Percentiles rank a stretch among this genome's conserved stretches.
Evolutionary conservation across 1,284 basidiomycete species (phyloP).

Genomic region (Chiua sp.): DNA sequence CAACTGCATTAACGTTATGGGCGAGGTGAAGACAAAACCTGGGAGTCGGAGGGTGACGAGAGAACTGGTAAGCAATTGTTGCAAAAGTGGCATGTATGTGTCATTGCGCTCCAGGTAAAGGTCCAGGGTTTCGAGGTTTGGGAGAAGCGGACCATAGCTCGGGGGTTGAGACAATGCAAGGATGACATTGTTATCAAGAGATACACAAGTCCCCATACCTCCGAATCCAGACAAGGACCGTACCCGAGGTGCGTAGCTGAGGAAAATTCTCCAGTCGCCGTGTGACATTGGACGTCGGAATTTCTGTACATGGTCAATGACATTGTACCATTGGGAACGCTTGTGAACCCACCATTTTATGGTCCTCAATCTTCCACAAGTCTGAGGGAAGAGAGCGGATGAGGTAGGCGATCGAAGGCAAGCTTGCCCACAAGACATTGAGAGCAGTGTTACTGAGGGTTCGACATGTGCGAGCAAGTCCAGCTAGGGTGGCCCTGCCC

Average conservation of each 20-base stretch:
- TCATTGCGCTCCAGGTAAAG: no score
- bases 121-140: no score
- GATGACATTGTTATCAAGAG: no score
- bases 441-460: constrained; percentile 26
- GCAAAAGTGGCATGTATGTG: no score
- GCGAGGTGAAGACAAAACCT: no score
- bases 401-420: constrained; percentile 26
- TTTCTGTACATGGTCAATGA: constrained; percentile 18
- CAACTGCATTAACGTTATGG: no score
- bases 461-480: constrained; percentile 32
- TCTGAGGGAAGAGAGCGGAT: constrained; percentile 31
- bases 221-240: constrained; percentile 8
- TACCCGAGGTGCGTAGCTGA: constrained; percentile 27
- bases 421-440: constrained; percentile 30
- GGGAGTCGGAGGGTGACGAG: no score
- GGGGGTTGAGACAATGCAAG: no score
- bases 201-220: no score
- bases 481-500: constrained; percentile 17
- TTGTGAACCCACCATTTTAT: constrained; percentile 17
- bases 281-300: constrained; percentile 33
- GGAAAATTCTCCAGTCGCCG: constrained; percentile 34
- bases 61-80: no score
- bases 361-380: constrained; percentile 27
- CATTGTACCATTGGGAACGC: no score
- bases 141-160: no score